phyloP scores from a whole-genome alignment of 2,329 filamentous ascomycete genomes.

The Sporothrix brunneoviolacea region DNA sequence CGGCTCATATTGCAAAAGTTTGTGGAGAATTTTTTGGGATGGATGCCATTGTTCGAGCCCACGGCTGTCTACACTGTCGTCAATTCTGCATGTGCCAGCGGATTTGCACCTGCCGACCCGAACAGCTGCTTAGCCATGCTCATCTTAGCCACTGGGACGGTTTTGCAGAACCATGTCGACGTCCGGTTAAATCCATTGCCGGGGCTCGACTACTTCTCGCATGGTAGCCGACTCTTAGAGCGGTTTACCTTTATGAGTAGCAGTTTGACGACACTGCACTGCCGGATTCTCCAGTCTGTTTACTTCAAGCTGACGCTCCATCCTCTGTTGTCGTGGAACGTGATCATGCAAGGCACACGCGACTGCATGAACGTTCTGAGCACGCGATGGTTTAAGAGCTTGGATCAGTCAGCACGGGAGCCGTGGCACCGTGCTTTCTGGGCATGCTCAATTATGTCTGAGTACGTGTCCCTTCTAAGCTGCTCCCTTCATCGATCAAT shows the following conservation, averaged over 20 bases:
- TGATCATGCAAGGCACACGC: slow-evolving; percentile 10
- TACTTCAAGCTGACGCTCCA: slow-evolving; percentile 15
- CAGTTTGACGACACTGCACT: slow-evolving; percentile 13
- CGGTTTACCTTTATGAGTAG: slow-evolving; percentile 11
- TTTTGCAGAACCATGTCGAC: slow-evolving; percentile 12
- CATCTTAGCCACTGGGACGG: slow-evolving; percentile 14
- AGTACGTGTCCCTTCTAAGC: slow-evolving; percentile 1
- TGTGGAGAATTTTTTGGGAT: slow-evolving; percentile 14
- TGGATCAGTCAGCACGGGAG: slow-evolving; percentile 6
- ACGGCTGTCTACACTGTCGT: slow-evolving; percentile 13
- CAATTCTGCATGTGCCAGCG: slow-evolving; percentile 3
- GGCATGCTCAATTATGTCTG: slow-evolving; percentile 14
- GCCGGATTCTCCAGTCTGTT: slow-evolving; percentile 16
- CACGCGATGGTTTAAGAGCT: slow-evolving; percentile 8
- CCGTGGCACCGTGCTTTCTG: slow-evolving; percentile 16
- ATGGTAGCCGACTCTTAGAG: slow-evolving; percentile 12
- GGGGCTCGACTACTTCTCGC: slow-evolving; percentile 14
- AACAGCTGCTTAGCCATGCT: slow-evolving; percentile 16
- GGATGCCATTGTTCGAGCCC: slow-evolving; percentile 13
- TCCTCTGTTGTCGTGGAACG: slow-evolving; percentile 16
- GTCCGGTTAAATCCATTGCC: slow-evolving; percentile 8
- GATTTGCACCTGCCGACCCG: slow-evolving; percentile 5
- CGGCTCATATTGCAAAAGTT: slow-evolving; percentile 12
- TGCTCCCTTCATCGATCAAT: too few relatives aligned
- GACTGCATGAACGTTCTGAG: slow-evolving; percentile 16